Evolutionary conservation across 495 filamentous ascomycete species (phyloP).

Genomic region (Parachaetomium inaequale): DNA sequence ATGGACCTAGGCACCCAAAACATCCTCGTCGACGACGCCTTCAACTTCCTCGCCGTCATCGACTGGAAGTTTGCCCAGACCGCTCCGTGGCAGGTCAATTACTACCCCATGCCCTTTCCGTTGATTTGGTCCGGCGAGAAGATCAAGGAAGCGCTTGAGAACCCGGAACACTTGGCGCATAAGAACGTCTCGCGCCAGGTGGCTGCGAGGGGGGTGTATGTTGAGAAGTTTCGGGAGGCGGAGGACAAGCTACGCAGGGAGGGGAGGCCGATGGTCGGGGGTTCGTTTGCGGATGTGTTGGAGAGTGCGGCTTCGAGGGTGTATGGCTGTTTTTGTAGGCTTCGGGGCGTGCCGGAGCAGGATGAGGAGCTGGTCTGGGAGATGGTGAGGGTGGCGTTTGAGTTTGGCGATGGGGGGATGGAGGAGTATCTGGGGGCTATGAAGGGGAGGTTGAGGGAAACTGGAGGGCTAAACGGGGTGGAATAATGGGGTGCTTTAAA

Average conservation of each 20-base stretch:
- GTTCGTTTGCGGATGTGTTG: too few relatives aligned
- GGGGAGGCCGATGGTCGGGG: too few relatives aligned
- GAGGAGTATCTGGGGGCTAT: neutral
- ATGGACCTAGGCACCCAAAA: slow-evolving; percentile 35
- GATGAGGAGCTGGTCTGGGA: neutral
- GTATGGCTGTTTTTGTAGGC: neutral
- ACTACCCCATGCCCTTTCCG: slow-evolving; percentile 35
- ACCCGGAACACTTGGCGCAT: slow-evolving; percentile 7
- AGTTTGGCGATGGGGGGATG: neutral
- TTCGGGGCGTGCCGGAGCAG: neutral
- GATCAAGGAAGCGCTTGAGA: neutral
- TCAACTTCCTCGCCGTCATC: slow-evolving; percentile 31
- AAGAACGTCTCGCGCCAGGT: too few relatives aligned
- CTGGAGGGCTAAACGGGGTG: neutral
- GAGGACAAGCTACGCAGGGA: too few relatives aligned
- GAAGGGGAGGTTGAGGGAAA: neutral
- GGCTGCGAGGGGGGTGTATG: too few relatives aligned
- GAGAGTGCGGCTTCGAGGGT: neutral
- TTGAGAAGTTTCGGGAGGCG: too few relatives aligned
- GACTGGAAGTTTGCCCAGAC: slow-evolving; percentile 34
- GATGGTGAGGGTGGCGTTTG: neutral
- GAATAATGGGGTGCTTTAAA: too few relatives aligned
- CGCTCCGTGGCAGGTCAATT: too few relatives aligned
- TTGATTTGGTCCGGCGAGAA: slow-evolving; percentile 8
- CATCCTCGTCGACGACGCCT: slow-evolving; percentile 29